These are phyloP conservation scores for Mucor lusitanicus DNA, from an alignment of 371 early-diverging fungal species.

Conservation along the genomic window DNA sequence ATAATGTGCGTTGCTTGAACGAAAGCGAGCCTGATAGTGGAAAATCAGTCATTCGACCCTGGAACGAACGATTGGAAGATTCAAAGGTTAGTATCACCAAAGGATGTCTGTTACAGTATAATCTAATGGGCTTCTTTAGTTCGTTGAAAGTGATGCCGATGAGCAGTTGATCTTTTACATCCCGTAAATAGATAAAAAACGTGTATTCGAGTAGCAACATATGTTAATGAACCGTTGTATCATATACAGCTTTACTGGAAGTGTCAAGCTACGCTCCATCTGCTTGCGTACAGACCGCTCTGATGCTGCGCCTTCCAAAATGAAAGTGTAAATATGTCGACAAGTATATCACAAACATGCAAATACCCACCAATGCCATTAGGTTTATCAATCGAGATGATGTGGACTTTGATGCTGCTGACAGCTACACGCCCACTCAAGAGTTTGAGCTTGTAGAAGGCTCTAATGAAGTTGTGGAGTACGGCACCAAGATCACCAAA, in stretches of 20 bases:
- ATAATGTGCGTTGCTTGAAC: constrained; percentile 82
- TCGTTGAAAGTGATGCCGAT: constrained; percentile 86
- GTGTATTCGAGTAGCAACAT: neutral
- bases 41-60: constrained; percentile 82
- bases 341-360: neutral
- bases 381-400: constrained; percentile 89
- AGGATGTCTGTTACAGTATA: neutral
- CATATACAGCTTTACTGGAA: constrained; percentile 75
- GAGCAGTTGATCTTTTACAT: constrained; percentile 87
- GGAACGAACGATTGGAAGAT: constrained; percentile 78
- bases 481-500: constrained; percentile 75
- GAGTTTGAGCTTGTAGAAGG: constrained; percentile 78
- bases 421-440: constrained; percentile 68
- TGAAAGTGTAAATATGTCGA: constrained; percentile 69
- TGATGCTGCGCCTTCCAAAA: constrained; percentile 66
- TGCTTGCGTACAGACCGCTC: constrained; percentile 71
- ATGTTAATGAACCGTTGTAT: neutral
- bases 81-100: constrained; percentile 45
- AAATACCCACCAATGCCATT: neutral
- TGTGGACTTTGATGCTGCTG: constrained; percentile 88
- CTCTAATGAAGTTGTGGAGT: constrained; percentile 66
- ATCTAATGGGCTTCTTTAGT: constrained; percentile 36
- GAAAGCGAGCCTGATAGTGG: constrained; percentile 71
- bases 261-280: constrained; percentile 89
- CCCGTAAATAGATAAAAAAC: constrained; percentile 63